Conservation (phyloP, 768 basidiomycete species). For the Boletellus ananiceps region DNA sequence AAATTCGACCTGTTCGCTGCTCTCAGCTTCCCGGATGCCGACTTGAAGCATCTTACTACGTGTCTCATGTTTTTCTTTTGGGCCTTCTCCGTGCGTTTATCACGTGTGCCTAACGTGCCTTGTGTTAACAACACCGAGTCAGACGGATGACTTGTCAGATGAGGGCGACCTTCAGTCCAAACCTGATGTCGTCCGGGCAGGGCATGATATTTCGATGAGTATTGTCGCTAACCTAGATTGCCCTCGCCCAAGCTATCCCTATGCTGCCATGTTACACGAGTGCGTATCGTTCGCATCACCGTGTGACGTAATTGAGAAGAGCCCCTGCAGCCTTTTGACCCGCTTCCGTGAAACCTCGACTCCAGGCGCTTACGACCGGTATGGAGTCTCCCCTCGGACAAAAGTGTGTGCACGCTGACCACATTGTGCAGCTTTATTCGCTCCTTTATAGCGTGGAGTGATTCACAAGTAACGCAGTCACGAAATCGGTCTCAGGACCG, state of each 20-base stretch:
- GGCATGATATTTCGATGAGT: slow-evolving; percentile 30
- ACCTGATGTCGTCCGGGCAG: slow-evolving; percentile 32
- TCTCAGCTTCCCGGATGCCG: slow-evolving; percentile 37
- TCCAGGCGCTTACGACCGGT: slow-evolving; percentile 34
- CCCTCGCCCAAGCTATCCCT: slow-evolving; percentile 31
- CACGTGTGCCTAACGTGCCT: neutral
- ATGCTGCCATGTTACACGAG: slow-evolving; percentile 39
- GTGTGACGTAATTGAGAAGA: slow-evolving; percentile 10
- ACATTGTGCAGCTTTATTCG: slow-evolving; percentile 26
- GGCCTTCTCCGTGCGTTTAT: slow-evolving; percentile 33
- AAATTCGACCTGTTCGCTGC: slow-evolving; percentile 38
- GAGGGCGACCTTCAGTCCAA: slow-evolving; percentile 34
- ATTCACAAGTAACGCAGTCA: slow-evolving; percentile 34
- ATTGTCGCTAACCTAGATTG: slow-evolving; percentile 27
- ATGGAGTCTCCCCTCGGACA: neutral
- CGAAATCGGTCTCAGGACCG: slow-evolving; percentile 33
- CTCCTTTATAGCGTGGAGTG: slow-evolving; percentile 35
- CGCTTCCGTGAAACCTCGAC: slow-evolving; percentile 36
- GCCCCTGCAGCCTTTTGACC: slow-evolving; percentile 25
- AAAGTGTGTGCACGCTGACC: neutral
- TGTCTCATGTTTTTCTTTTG: slow-evolving; percentile 37
- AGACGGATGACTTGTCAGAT: slow-evolving; percentile 37
- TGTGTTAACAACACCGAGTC: slow-evolving; percentile 3
- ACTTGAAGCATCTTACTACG: slow-evolving; percentile 31
- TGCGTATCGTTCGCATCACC: slow-evolving; percentile 16